These are phyloP conservation scores for Rosa persica DNA, from an alignment of 306 rosid genomes.

Conservation along the genomic window DNA sequence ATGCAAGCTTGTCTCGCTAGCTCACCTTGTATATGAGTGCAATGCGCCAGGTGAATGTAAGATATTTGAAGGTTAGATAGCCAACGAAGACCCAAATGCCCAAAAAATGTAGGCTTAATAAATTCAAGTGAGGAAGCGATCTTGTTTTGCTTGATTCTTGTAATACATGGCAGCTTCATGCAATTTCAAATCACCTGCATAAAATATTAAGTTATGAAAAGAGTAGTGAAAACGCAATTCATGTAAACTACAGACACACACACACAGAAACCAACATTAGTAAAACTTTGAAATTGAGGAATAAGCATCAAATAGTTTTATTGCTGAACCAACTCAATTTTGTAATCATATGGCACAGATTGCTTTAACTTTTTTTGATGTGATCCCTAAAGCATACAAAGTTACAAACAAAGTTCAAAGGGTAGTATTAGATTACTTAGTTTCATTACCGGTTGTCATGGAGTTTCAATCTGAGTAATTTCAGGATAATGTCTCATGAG, in stretches of 20 bases:
- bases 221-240: not conserved
- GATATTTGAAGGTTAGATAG: not conserved
- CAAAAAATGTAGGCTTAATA: not conserved
- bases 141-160: not conserved
- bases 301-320: too few species aligned
- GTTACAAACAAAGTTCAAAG: not conserved
- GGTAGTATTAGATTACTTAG: not conserved
- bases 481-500: not conserved
- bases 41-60: not conserved
- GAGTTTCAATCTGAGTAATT: not conserved
- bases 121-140: not conserved
- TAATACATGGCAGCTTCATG: constrained; percentile 14
- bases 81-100: not conserved
- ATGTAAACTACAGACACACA: not conserved
- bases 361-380: not conserved
- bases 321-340: not conserved
- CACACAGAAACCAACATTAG: not conserved
- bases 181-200: constrained; percentile 8
- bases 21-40: too few species aligned
- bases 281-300: not conserved
- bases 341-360: not conserved
- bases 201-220: not conserved
- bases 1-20: not conserved
- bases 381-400: not conserved
- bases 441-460: not conserved